Percentiles rank a stretch among this genome's conserved stretches.
phyloP scores from a whole-genome alignment of 805 yeast species.

The Wickerhamomyces mucosus region DNA sequence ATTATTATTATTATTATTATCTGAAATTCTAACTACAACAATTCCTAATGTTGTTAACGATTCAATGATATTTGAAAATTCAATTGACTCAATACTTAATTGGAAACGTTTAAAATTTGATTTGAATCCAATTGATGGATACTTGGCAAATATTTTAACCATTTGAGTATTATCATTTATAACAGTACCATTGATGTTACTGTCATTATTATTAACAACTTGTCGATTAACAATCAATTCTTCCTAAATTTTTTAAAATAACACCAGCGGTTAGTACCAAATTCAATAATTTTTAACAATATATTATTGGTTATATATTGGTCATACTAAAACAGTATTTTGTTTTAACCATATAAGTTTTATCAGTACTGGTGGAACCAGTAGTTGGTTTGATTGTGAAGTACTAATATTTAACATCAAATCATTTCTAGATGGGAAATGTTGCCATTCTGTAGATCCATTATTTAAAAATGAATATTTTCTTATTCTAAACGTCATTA shows the following conservation, averaged over 20 bases:
- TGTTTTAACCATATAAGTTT: background rate
- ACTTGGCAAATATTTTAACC: constrained; percentile 10
- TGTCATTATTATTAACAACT: too few species aligned
- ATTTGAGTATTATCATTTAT: background rate
- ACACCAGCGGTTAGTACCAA: background rate
- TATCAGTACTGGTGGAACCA: too few species aligned
- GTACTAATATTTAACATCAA: too few species aligned
- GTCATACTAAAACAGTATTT: background rate
- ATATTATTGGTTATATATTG: background rate
- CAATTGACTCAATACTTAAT: constrained; percentile 3
- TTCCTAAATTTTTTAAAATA: background rate
- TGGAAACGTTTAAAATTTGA: constrained; percentile 8
- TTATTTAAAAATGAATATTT: constrained; percentile 15
- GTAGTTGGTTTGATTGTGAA: too few species aligned
- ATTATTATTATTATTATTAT: too few species aligned
- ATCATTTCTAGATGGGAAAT: constrained; percentile 17
- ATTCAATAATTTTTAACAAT: background rate
- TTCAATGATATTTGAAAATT: constrained; percentile 2
- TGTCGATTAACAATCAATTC: too few species aligned
- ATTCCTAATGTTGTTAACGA: background rate
- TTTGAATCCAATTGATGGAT: constrained; percentile 18
- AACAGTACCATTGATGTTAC: too few species aligned
- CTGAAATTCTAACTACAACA: too few species aligned
- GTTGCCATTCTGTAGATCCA: constrained; percentile 13
- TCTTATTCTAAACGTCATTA: constrained; percentile 12